A percentile compares a stretch with the other conserved stretches of the same genome.
These are phyloP conservation scores for Xerophyta viscosa DNA, from an alignment of 106 monocot species.

Conservation along the genomic window DNA sequence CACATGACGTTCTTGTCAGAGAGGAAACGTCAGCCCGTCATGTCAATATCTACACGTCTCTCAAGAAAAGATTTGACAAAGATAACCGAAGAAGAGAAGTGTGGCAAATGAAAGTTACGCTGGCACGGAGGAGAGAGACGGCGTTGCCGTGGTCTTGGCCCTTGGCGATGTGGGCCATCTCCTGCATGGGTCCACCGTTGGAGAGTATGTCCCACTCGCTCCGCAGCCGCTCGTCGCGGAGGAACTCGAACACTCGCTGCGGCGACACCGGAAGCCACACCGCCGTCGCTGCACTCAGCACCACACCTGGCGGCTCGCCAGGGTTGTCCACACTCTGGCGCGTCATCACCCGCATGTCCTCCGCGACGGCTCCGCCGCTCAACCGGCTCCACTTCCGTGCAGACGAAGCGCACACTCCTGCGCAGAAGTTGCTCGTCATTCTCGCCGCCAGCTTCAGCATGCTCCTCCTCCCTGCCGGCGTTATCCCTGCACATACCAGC, in stretches of 20 bases:
- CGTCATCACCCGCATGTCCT: constrained; percentile 83
- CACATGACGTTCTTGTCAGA: background rate
- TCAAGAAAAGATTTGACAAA: background rate
- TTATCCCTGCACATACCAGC: constrained; percentile 23
- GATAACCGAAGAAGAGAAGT: background rate
- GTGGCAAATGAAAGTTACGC: constrained; percentile 24
- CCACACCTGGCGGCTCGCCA: constrained; percentile 80
- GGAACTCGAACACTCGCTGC: constrained; percentile 65
- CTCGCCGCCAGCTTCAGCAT: constrained; percentile 67
- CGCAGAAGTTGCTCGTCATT: constrained; percentile 82
- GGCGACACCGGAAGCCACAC: constrained; percentile 68
- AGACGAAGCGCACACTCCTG: constrained; percentile 74
- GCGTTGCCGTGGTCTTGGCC: constrained; percentile 80
- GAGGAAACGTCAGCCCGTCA: background rate
- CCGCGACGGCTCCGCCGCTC: constrained; percentile 31
- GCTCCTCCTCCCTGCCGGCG: constrained; percentile 39
- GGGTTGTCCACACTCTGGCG: constrained; percentile 75
- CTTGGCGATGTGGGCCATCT: constrained; percentile 89
- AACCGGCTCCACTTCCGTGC: constrained; percentile 64
- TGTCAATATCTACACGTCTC: background rate
- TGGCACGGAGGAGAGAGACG: constrained; percentile 72
- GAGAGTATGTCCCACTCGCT: constrained; percentile 92
- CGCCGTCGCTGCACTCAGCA: constrained; percentile 77
- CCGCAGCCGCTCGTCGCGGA: constrained; percentile 63
- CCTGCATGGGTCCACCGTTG: constrained; percentile 90